Base-by-base conservation (phyloP, 179 eudicot species). In the Spinacia oleracea region DNA sequence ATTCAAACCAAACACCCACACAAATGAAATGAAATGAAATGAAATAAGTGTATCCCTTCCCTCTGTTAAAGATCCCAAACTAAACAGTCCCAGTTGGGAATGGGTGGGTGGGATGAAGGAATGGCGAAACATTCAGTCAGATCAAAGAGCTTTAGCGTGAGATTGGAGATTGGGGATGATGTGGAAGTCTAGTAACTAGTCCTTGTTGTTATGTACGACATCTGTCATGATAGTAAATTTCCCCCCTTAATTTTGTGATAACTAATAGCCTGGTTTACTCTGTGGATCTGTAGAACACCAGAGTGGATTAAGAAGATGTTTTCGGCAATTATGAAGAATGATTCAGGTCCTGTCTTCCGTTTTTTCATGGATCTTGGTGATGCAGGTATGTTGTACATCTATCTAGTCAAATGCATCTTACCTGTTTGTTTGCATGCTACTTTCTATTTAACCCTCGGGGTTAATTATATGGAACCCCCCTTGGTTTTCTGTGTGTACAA, bases 331-430 rank as follows among this genome's bases (percentile, higher is more conserved):
- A 83, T 85, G 45, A 93, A 89, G 83, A 91, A 92, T 45, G 95
- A 93, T 65, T 87, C 90, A 55, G 93, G 97, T 32, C 97, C 97
- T 23, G 94, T 95, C 35, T 95, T 93, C 77, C 98, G 97, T 43
- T 93, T 95, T 83, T 95, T 95, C 87, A 85, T 95, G 91, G 98
- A 95, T 81, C 82, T 90, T 75, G 94, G 97, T 66, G 98, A 95
- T 87, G 98, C 98, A 82, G 98, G 98, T 95, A 86, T 40, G 72
- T 5, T 18, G 53, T 75, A 25, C 63, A 63, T 67, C 56, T 55
- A 69, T 74, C 45, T 76, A 23, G 67, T 32, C 45, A 70, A 53
- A 11, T 48, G 73, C n/a, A 55, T 70, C 4, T 42, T 64, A 56
- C 63, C 71, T 42, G 25, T 72, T 72, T 73, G 48, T 45, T 43